Evolutionary conservation across 805 yeast genomes (phyloP).

Genomic region (Brettanomyces naardenensis): DNA sequence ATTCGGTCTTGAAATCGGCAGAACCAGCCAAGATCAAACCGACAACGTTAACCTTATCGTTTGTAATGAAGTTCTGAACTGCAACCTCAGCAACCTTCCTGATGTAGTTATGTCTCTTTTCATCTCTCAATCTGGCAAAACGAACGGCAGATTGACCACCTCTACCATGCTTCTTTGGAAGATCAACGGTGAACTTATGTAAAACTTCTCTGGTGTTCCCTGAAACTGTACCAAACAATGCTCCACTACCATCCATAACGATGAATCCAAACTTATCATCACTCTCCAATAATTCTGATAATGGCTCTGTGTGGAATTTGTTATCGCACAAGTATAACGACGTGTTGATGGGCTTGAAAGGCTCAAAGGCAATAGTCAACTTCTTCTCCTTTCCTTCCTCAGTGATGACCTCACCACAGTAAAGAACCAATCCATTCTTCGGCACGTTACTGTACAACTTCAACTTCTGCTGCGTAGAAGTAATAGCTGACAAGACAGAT

Average conservation of each 20-base stretch:
- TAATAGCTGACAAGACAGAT: conserved; percentile 92
- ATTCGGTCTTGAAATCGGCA: conserved; percentile 96
- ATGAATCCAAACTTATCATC: conserved; percentile 97
- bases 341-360: conserved; percentile 98
- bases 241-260: conserved; percentile 99
- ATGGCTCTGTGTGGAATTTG: conserved; percentile 96
- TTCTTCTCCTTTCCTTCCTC: conserved; percentile 97
- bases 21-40: conserved; percentile 98
- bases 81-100: conserved; percentile 98
- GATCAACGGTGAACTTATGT: conserved; percentile 93
- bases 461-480: conserved; percentile 95
- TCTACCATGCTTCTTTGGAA: conserved; percentile 99
- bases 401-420: conserved; percentile 97
- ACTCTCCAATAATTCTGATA: conserved; percentile 85
- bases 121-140: conserved; percentile 98
- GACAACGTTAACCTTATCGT: conserved; percentile 87
- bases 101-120: conserved; percentile 96
- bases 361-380: conserved; percentile 95
- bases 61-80: conserved; percentile 92
- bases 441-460: conserved; percentile 88
- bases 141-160: conserved; percentile 99
- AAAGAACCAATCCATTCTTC: conserved; percentile 87
- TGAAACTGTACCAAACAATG: conserved; percentile 87
- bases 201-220: conserved; percentile 96
- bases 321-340: conserved; percentile 93